These are phyloP conservation scores for Dothidotthia symphoricarpi DNA, from an alignment of 2,329 filamentous ascomycete species.

Conservation along the genomic window DNA sequence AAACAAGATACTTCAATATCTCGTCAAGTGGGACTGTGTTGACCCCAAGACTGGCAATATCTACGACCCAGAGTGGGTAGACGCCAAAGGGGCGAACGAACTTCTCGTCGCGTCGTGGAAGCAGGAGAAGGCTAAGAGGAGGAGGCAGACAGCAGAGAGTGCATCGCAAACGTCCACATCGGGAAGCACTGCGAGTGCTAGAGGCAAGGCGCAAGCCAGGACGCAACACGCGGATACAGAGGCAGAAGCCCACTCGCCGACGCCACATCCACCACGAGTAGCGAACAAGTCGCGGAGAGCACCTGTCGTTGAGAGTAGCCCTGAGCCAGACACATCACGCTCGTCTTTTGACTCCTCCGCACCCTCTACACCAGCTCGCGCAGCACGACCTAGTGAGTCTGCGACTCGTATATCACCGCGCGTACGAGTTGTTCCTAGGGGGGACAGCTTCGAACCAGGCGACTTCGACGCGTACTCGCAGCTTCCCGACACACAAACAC, in stretches of 20 bases:
- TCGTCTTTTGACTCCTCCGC: slow-evolving; percentile 1
- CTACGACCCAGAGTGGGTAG: slow-evolving; percentile 56
- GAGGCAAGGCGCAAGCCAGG: too few species aligned
- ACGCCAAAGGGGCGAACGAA: slow-evolving; percentile 36
- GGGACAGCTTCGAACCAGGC: slow-evolving; percentile 17
- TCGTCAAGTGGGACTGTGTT: slow-evolving; percentile 56
- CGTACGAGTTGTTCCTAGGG: slow-evolving; percentile 16
- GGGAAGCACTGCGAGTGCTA: too few species aligned
- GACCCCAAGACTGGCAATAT: slow-evolving; percentile 50
- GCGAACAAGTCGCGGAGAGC: slow-evolving; percentile 3
- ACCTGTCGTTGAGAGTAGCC: slow-evolving; percentile 22
- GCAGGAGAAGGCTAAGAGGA: slow-evolving; percentile 7
- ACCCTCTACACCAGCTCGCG: slow-evolving; percentile 5
- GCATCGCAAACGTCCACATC: too few species aligned
- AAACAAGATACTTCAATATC: slow-evolving; percentile 43
- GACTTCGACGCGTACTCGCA: slow-evolving; percentile 25
- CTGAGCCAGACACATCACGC: slow-evolving; percentile 2
- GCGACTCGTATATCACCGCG: slow-evolving; percentile 6
- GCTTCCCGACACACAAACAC: slow-evolving; percentile 4
- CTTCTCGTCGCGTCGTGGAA: slow-evolving; percentile 34
- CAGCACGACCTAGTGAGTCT: background rate
- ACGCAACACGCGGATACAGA: too few species aligned
- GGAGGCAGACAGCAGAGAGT: background rate
- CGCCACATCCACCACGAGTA: too few species aligned
- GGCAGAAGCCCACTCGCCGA: too few species aligned